Conservation (phyloP, 306 rosid species). For the Styphnolobium japonicum region DNA sequence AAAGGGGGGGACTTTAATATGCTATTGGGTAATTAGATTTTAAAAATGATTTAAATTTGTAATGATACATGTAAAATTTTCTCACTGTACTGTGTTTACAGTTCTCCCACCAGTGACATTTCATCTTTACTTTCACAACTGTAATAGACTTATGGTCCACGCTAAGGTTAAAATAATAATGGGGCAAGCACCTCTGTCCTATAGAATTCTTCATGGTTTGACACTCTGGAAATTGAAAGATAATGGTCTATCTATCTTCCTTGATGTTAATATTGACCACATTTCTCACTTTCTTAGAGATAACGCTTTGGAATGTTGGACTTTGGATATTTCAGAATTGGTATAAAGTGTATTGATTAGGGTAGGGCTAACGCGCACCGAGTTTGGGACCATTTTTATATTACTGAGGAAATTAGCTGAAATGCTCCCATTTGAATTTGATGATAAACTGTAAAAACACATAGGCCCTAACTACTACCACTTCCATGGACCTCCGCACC, state of each 20-base stretch:
- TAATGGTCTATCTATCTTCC: neutral
- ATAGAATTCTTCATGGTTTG: neutral
- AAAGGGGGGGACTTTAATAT: neutral
- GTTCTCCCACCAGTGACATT: conserved; percentile 22
- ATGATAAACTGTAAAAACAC: neutral
- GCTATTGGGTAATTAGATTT: neutral
- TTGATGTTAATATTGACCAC: conserved; percentile 6
- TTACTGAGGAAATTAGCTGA: neutral
- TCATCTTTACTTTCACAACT: conserved; percentile 10
- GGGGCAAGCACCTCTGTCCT: conserved; percentile 36
- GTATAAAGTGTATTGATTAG: neutral
- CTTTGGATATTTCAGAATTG: conserved; percentile 1
- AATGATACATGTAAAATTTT: neutral
- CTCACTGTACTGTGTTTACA: neutral
- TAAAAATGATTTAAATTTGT: neutral
- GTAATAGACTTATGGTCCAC: conserved; percentile 26
- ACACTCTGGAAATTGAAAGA: neutral
- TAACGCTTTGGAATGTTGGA: conserved; percentile 30
- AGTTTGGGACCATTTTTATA: conserved; percentile 17
- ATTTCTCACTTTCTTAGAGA: conserved; percentile 25
- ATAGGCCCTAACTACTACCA: too few relatives aligned
- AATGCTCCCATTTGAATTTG: neutral
- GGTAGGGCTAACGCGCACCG: conserved; percentile 1
- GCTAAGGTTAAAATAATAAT: conserved; percentile 9
- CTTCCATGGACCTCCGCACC: too few relatives aligned